These are phyloP conservation scores for Furcasterigmium sp. DNA, from an alignment of 2,329 filamentous ascomycete species.

Conservation along the genomic window DNA sequence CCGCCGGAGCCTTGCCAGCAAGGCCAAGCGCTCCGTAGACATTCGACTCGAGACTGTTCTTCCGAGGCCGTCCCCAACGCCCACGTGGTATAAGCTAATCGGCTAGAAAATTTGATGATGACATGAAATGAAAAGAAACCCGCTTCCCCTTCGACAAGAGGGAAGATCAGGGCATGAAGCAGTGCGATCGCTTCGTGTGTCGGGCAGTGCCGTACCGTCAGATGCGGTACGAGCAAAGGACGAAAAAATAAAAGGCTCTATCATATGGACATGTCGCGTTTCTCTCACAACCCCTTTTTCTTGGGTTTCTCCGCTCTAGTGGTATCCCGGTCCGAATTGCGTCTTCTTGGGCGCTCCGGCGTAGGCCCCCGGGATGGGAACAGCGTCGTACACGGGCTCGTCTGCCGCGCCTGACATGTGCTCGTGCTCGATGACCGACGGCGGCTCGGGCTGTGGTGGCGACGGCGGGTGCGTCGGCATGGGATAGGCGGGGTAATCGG, in stretches of 20 bases:
- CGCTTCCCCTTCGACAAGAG: slow-evolving; percentile 3
- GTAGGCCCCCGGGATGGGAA: slow-evolving; percentile 87
- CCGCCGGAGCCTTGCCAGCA: no score
- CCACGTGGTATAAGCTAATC: slow-evolving; percentile 1
- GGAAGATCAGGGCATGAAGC: no score
- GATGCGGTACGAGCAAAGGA: no score
- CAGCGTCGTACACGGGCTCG: slow-evolving; percentile 78
- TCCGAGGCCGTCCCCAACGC: no score
- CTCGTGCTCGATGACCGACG: slow-evolving; percentile 46
- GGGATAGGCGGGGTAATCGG: slow-evolving; percentile 1
- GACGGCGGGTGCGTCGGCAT: slow-evolving; percentile 25
- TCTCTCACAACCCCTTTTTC: slow-evolving; percentile 13
- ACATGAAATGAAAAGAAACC: neutral
- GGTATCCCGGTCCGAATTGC: slow-evolving; percentile 35
- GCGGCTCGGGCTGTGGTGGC: slow-evolving; percentile 46
- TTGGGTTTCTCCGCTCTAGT: slow-evolving; percentile 15
- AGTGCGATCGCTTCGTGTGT: no score
- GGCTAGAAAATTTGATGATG: slow-evolving; percentile 6
- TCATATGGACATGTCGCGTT: slow-evolving; percentile 5
- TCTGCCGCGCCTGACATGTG: slow-evolving; percentile 69
- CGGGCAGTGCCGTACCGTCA: no score
- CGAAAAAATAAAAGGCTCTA: neutral
- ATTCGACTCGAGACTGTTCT: no score
- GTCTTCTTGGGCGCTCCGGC: slow-evolving; percentile 47
- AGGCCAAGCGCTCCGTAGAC: no score